Percentiles rank a stretch among this genome's conserved stretches.
Conservation (phyloP, 164 flowering plant genomes). For the Piper longum region DNA sequence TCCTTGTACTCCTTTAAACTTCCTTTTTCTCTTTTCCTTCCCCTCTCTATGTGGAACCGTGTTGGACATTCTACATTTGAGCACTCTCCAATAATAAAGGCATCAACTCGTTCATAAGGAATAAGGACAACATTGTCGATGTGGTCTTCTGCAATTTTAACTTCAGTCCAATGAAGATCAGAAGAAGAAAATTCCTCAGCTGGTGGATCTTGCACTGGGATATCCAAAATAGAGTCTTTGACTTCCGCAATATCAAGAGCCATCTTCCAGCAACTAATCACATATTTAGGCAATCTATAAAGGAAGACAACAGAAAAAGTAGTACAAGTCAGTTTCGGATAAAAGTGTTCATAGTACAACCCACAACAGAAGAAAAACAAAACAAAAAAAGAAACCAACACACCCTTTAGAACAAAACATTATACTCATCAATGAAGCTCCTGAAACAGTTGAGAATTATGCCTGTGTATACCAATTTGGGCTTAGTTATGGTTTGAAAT, state of each 20-base stretch:
- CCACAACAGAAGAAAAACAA: too few relatives aligned
- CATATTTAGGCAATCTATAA: neutral
- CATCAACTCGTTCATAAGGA: conserved; percentile 72
- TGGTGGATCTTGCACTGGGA: conserved; percentile 68
- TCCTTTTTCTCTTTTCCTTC: conserved; percentile 53
- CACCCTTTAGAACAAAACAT: neutral
- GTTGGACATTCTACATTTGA: conserved; percentile 70
- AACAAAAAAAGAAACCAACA: neutral
- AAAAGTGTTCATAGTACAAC: neutral
- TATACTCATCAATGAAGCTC: neutral
- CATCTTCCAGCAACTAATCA: neutral
- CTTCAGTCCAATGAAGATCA: conserved; percentile 69
- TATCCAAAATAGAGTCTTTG: conserved; percentile 14
- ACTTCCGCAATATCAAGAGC: neutral
- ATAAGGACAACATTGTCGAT: conserved; percentile 79
- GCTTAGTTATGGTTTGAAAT: too few relatives aligned
- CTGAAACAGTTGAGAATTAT: neutral
- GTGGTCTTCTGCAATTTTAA: conserved; percentile 48
- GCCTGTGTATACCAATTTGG: neutral
- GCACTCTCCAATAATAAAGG: conserved; percentile 82
- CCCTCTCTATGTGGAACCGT: conserved; percentile 88
- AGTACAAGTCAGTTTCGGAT: neutral
- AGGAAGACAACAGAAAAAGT: neutral
- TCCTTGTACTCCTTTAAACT: conserved; percentile 63
- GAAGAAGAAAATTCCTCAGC: conserved; percentile 73